Conservation (phyloP, 1,284 basidiomycete genomes). For the Marasmius sp. region DNA sequence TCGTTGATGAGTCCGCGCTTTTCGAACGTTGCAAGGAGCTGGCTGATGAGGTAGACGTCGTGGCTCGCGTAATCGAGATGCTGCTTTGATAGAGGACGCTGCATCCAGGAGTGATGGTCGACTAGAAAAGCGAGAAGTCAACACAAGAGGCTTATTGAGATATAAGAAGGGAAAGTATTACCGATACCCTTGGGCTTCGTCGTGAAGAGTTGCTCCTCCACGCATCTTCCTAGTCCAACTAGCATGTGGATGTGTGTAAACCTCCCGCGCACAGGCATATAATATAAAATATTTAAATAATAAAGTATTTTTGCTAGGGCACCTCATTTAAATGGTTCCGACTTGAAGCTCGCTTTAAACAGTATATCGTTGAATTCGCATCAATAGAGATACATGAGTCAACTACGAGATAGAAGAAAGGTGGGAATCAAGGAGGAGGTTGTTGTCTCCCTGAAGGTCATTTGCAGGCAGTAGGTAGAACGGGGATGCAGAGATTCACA, state of each 20-base stretch:
- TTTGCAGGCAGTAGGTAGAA: too few relatives aligned
- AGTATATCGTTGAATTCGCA: too few relatives aligned
- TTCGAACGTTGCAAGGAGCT: slow-evolving; percentile 6
- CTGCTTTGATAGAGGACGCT: neutral
- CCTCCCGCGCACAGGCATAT: too few relatives aligned
- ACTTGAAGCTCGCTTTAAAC: too few relatives aligned
- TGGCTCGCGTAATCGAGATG: slow-evolving; percentile 11
- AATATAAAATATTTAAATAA: too few relatives aligned
- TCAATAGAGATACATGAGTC: too few relatives aligned
- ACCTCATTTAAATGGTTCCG: too few relatives aligned
- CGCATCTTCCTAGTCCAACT: neutral
- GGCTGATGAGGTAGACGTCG: slow-evolving; percentile 10
- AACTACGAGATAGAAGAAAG: too few relatives aligned
- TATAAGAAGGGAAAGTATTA: neutral
- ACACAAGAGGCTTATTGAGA: neutral
- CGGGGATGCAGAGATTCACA: too few relatives aligned
- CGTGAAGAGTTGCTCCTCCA: neutral
- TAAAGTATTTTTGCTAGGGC: too few relatives aligned
- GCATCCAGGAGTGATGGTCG: slow-evolving; percentile 3
- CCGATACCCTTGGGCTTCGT: neutral
- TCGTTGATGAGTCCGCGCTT: neutral
- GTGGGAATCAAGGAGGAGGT: too few relatives aligned
- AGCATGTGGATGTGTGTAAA: slow-evolving; percentile 8
- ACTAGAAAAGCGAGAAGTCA: neutral
- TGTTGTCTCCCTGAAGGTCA: too few relatives aligned